phyloP scores from a whole-genome alignment of 1,284 basidiomycete species.

The Ceratobasidium sp. region DNA sequence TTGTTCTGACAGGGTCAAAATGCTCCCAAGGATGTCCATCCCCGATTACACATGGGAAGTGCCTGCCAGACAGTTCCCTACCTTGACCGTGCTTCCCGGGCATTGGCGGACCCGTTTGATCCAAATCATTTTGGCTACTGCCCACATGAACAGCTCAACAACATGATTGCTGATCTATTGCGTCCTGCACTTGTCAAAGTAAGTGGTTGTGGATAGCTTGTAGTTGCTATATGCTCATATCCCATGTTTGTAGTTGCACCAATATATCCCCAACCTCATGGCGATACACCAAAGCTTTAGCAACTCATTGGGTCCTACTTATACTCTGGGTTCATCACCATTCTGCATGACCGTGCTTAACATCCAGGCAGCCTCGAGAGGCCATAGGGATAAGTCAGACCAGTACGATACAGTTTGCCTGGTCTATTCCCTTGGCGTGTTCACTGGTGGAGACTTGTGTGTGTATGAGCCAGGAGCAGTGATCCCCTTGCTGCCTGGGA shows the following conservation, averaged over 20 bases:
- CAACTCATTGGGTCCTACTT: neutral
- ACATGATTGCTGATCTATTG: neutral
- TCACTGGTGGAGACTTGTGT: neutral
- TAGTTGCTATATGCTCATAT: neutral
- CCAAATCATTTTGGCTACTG: neutral
- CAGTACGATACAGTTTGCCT: neutral
- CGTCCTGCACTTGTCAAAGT: neutral
- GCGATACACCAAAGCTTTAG: neutral
- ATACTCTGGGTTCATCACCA: neutral
- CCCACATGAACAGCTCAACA: slow-evolving; percentile 3
- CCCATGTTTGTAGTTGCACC: neutral
- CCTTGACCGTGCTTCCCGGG: neutral
- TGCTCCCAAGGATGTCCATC: neutral
- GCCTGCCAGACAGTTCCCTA: neutral
- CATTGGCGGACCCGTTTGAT: neutral
- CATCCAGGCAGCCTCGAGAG: neutral
- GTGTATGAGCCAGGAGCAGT: neutral
- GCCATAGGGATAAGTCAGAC: neutral
- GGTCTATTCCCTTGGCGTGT: neutral
- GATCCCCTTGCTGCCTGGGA: neutral
- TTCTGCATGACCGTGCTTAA: slow-evolving; percentile 27
- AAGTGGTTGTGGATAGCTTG: neutral
- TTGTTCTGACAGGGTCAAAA: neutral
- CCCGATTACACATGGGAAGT: neutral
- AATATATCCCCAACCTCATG: slow-evolving; percentile 8